Conservation (phyloP, 2,329 filamentous ascomycete species). For the Zarea fungicola region DNA sequence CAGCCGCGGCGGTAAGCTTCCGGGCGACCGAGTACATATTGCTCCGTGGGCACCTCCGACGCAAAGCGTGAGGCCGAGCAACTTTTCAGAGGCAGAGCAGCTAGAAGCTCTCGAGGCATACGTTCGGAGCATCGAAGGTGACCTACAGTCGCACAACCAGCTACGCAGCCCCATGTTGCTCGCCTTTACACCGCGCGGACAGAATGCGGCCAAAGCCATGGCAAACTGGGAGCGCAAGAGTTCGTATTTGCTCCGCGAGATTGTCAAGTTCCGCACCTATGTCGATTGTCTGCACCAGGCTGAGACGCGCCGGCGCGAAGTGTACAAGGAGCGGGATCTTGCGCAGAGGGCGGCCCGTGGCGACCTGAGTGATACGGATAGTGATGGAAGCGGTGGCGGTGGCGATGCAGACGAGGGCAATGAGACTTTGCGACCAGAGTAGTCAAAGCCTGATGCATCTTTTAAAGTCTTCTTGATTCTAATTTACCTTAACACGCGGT, state of each 20-base stretch:
- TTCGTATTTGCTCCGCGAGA: conserved; percentile 83
- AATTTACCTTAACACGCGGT: too few relatives aligned
- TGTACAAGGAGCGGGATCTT: conserved; percentile 58
- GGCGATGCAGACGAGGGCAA: conserved; percentile 27
- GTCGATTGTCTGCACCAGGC: conserved; percentile 78
- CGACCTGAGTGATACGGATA: conserved; percentile 37
- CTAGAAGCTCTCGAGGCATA: conserved; percentile 69
- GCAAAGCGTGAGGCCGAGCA: conserved; percentile 84
- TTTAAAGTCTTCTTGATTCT: not conserved
- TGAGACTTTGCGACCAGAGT: conserved; percentile 29
- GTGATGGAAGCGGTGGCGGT: conserved; percentile 25
- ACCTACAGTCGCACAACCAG: conserved; percentile 82
- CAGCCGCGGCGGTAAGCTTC: conserved; percentile 54
- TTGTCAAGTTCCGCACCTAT: conserved; percentile 94
- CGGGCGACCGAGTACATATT: conserved; percentile 79
- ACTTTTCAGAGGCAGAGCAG: conserved; percentile 74
- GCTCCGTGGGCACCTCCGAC: conserved; percentile 85
- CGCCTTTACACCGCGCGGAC: conserved; percentile 79
- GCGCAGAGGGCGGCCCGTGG: conserved; percentile 46
- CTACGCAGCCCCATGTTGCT: conserved; percentile 81
- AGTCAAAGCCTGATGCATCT: not conserved
- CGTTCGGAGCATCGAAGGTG: conserved; percentile 78
- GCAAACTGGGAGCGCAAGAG: conserved; percentile 97
- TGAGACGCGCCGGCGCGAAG: conserved; percentile 61
- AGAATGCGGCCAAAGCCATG: conserved; percentile 80